A percentile compares a stretch with the other conserved stretches of the same genome.
Conservation (phyloP, 371 early-diverging fungal genomes). For the Mortierella sp. region DNA sequence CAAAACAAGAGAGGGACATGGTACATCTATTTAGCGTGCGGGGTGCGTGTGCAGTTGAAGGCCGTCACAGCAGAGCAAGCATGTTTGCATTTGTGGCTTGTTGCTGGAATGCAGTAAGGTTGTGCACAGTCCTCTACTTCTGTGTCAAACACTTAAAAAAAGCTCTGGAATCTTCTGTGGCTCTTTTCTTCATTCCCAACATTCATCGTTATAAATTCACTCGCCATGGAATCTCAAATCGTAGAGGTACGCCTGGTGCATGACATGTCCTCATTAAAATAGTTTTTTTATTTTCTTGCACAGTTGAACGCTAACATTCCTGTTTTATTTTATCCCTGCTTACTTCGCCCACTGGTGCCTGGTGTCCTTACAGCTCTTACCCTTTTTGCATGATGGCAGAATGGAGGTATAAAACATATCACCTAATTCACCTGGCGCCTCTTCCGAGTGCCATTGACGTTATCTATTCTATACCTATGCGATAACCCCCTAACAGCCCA, state of each 20-base stretch:
- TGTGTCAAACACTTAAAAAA: not conserved
- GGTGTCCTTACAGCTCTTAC: slow-evolving; percentile 37
- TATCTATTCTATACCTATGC: not conserved
- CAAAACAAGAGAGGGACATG: not conserved
- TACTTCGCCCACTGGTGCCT: slow-evolving; percentile 29
- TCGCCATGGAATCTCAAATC: slow-evolving; percentile 51
- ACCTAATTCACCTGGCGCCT: not conserved
- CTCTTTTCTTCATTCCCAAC: not conserved
- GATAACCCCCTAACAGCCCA: not conserved
- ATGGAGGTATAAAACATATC: slow-evolving; percentile 34
- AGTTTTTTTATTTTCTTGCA: not conserved
- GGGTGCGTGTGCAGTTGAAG: not conserved
- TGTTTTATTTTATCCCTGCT: not conserved
- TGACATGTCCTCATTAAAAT: not conserved
- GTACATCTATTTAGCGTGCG: not conserved
- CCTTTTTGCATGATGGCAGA: slow-evolving; percentile 51
- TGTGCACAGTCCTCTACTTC: not conserved
- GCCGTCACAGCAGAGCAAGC: not conserved
- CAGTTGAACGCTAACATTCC: not conserved
- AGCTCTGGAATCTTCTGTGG: slow-evolving; percentile 6
- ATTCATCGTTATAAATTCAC: not conserved
- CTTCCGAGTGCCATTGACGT: not conserved
- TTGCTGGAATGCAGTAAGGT: not conserved
- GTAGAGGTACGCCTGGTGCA: slow-evolving; percentile 26
- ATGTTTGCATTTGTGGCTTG: slow-evolving; percentile 37